Evolutionary conservation across 331 rosid genomes (phyloP), one percentile per base, ranked within the genome.

Genomic region (Stylosanthes scabra): DNA sequence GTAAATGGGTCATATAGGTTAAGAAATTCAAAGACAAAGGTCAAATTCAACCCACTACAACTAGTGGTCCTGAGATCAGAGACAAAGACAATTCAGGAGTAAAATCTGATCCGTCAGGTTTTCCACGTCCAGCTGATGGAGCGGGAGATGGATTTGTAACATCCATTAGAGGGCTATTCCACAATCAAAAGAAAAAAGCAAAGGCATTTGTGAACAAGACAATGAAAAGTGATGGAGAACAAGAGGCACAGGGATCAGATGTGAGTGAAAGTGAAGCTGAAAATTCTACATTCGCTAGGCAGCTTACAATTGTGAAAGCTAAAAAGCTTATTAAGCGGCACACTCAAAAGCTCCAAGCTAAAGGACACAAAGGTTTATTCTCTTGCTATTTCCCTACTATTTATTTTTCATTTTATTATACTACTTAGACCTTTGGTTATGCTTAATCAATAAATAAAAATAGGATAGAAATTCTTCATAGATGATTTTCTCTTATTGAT

Each of bases 71-170:
- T 7, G 96, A 95, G 65, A 65, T 79, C 37, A 85, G 87, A 71
- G 99, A 95, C 72, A 84, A 70, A 57, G 99, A 95, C 80, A 82
- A 87, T 69, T 85, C 78, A 83, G 84, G 77, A 12, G 91, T 86
- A 65, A 88, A 87, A 68, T 78, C 90, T 65, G 94, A 90, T 50
- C 93, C 85, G 78, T n/a, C 88, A 49, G 49, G 92, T 74, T 91
- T 87, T 85, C 86, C 83, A 90, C 98, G 97, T 67, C 93, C 96
- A 58, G 78, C 16, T 74, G 99, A 92, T 46, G 97, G 97, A 83
- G 99, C 98, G 11, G 99, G 99, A 66, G 99, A 95, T 74, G 93
- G 97, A 62, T 95, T 95, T 87, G 98, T 95, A 70, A 95, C 97
- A 80, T 90, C 97, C 44, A 72, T 95, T 54, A 88, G 79, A 74